Evolutionary conservation across 306 rosid species (phyloP), one percentile per base, ranked within the genome.

Genomic region (Rosa rugosa): DNA sequence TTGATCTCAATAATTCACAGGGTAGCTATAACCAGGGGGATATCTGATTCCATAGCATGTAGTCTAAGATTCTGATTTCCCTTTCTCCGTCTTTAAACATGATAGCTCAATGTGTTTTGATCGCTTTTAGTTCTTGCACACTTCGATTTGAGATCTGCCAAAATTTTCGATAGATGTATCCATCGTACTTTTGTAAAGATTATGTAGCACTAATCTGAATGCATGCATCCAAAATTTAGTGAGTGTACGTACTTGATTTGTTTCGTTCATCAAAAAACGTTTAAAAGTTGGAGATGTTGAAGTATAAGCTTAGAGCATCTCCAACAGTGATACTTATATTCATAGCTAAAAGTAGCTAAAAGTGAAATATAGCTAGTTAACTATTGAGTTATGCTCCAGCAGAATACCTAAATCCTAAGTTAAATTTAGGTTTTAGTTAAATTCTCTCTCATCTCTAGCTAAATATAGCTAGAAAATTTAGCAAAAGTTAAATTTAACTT

Each of bases 1-100:
- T 60, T 41, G 23, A 22, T 75, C 56, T 46, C 25, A 41, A 75
- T 47, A 59, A 64, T 75, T 75, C 59, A 59, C 44, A 44, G 16
- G 23, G 47, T 60, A 27, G 59, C 51, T 59, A 40, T 66, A 16
- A 57, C 31, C 36, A 75, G 41, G 31, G 46, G 63, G 14, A 31
- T 34, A 13, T 47, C 59, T 47, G 41, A 34, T 6, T 38, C 71
- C 20, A 20, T 40, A 16, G 49, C 3, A 40, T 67, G 25, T n/a
- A 3, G 25, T 66, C 14, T 18, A 66, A 34, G 14, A 38, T 66
- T 66, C 71, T 1, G 8, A 38, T 40, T 38, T 18, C 27, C 47
- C 47, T 31, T 64, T 64, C 69, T 31, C 44, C 11, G 5, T 34
- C 69, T 64, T 66, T 36, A 38, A 38, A 40, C 13, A 66, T 66